Evolutionary conservation across 495 filamentous ascomycete genomes (phyloP).

Genomic region (Hyaloscypha hepaticicola): DNA sequence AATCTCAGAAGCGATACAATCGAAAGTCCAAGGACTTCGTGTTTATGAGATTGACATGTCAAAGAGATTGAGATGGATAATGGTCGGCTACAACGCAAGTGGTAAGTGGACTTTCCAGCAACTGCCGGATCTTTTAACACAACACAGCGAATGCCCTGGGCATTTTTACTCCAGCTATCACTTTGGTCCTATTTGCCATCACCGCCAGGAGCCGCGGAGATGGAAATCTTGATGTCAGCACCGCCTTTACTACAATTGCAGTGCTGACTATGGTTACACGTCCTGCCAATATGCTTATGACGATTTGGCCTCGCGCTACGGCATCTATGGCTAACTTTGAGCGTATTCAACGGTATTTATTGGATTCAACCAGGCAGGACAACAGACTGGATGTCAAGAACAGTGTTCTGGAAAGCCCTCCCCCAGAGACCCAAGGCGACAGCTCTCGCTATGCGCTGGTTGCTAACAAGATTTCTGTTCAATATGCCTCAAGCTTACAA

Average conservation of each 20-base stretch:
- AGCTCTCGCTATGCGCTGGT: neutral
- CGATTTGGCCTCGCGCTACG: constrained; percentile 31
- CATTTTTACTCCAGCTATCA: constrained; percentile 44
- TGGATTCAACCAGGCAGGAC: constrained; percentile 9
- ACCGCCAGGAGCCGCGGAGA: constrained; percentile 25
- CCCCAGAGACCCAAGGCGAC: neutral
- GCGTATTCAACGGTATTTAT: constrained; percentile 37
- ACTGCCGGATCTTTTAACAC: neutral
- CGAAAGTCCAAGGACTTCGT: constrained; percentile 51
- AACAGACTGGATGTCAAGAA: neutral
- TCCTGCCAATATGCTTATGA: constrained; percentile 37
- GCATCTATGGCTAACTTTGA: constrained; percentile 37
- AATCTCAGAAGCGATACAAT: constrained; percentile 41
- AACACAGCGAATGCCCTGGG: constrained; percentile 28
- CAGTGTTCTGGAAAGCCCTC: neutral
- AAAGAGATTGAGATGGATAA: constrained; percentile 49
- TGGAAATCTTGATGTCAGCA: constrained; percentile 24
- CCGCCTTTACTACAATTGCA: constrained; percentile 40
- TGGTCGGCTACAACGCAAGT: constrained; percentile 43
- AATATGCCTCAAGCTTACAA: constrained; percentile 5
- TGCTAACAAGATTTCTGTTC: neutral
- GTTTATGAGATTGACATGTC: constrained; percentile 55
- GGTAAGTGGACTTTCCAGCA: constrained; percentile 30
- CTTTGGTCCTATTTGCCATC: constrained; percentile 39
- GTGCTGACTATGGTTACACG: constrained; percentile 39